phyloP scores from a whole-genome alignment of 208 protist genomes.

The Acanthamoeba castellanii region DNA sequence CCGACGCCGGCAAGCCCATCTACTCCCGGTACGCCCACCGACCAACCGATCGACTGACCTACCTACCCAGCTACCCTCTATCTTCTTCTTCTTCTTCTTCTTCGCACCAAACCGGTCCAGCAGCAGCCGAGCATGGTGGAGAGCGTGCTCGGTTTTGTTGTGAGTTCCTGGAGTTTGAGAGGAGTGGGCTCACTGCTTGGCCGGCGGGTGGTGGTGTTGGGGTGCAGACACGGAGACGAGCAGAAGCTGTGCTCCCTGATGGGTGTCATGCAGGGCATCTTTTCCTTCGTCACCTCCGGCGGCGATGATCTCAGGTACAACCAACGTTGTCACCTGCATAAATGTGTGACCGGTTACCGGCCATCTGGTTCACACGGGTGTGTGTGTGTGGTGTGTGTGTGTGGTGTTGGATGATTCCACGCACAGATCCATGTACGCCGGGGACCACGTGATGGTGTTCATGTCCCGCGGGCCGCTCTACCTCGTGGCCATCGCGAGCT shows the following conservation, averaged over 20 bases:
- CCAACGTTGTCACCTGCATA: too few species aligned
- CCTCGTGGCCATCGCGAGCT: slow-evolving; percentile 69
- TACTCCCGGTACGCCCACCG: slow-evolving; percentile 81
- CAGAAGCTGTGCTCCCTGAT: slow-evolving; percentile 85
- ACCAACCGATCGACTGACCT: too few species aligned
- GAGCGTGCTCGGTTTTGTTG: neutral
- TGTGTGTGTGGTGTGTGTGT: neutral
- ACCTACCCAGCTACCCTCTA: too few species aligned
- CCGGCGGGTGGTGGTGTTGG: neutral
- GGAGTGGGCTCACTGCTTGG: too few species aligned
- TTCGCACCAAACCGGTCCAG: too few species aligned
- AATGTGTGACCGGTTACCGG: neutral
- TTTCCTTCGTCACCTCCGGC: slow-evolving; percentile 83
- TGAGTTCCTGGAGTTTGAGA: too few species aligned
- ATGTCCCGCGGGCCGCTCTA: slow-evolving; percentile 78
- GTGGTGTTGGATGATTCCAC: neutral
- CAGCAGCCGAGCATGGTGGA: neutral
- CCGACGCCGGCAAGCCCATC: slow-evolving; percentile 86
- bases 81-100: too few species aligned
- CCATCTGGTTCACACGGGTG: neutral
- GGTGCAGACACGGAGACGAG: slow-evolving; percentile 83
- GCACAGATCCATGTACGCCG: slow-evolving; percentile 79
- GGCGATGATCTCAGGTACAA: slow-evolving; percentile 76
- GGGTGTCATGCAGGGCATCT: slow-evolving; percentile 83
- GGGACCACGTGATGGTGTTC: slow-evolving; percentile 83